phyloP scores from a whole-genome alignment of 768 basidiomycete species.

The Coprinopsis cinerea region DNA sequence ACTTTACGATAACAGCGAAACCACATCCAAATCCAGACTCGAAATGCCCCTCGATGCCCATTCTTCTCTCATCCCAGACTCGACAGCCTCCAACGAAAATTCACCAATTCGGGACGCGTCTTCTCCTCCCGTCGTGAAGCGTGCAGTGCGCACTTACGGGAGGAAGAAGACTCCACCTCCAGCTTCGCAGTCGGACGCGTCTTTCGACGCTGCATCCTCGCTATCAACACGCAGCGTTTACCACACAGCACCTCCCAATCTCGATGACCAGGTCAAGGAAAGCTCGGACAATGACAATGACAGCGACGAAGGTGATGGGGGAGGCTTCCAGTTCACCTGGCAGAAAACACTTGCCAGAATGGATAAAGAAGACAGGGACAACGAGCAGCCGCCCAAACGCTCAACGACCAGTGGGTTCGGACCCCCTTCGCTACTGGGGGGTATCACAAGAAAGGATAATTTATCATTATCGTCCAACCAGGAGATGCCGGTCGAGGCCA shows the following conservation, averaged over 20 bases:
- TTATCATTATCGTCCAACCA: too few species aligned
- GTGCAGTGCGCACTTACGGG: conserved; percentile 40
- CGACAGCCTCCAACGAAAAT: conserved; percentile 28
- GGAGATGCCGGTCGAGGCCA: too few species aligned
- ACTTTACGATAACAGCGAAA: too few species aligned
- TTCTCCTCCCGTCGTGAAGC: conserved; percentile 26
- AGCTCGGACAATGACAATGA: conserved; percentile 19
- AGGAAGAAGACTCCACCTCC: conserved; percentile 15
- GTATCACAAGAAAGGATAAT: background rate
- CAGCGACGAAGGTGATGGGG: conserved; percentile 17
- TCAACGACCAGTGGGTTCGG: conserved; percentile 8
- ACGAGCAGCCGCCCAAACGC: conserved; percentile 1
- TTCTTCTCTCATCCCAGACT: conserved; percentile 32
- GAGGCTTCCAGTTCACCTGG: conserved; percentile 38
- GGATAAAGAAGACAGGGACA: conserved; percentile 26
- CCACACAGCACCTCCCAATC: conserved; percentile 27
- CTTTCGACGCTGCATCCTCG: conserved; percentile 13
- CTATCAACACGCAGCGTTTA: conserved; percentile 24
- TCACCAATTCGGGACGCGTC: conserved; percentile 21
- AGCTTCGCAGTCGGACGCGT: conserved; percentile 22
- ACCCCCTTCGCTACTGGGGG: background rate
- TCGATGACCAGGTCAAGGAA: conserved; percentile 22
- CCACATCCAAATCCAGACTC: too few species aligned
- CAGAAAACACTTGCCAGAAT: conserved; percentile 34
- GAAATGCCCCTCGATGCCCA: conserved; percentile 32